These are phyloP conservation scores for Euclidium syriacum DNA, from an alignment of 345 rosid species.

Conservation along the genomic window DNA sequence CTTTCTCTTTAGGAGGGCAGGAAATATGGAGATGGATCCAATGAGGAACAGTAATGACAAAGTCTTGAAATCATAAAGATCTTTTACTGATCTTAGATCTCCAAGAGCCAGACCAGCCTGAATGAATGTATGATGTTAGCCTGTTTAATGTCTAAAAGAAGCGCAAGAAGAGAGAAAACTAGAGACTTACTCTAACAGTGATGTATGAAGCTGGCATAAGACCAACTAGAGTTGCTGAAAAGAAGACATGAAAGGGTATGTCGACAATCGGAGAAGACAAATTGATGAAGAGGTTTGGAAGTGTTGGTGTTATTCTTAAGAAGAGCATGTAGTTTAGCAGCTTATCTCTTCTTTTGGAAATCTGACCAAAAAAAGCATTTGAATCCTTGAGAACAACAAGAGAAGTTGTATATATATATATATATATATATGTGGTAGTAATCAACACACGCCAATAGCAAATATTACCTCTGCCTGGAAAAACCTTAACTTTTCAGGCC, in stretches of 20 bases:
- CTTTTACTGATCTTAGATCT: constrained; percentile 74
- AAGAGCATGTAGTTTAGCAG: constrained; percentile 94
- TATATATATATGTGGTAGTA: no score
- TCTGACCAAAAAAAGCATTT: constrained; percentile 35
- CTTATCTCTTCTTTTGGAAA: constrained; percentile 79
- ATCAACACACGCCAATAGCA: background rate
- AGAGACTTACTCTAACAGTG: constrained; percentile 70
- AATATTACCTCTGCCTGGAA: constrained; percentile 81
- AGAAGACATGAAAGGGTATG: constrained; percentile 92
- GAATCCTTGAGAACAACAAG: background rate
- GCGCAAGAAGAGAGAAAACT: background rate
- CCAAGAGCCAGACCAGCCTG: constrained; percentile 88
- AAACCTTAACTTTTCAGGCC: constrained; percentile 90
- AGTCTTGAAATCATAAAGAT: constrained; percentile 72
- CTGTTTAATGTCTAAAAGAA: background rate
- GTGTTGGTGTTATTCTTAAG: constrained; percentile 86
- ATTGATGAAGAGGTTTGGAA: constrained; percentile 96
- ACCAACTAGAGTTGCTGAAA: constrained; percentile 82
- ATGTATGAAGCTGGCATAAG: constrained; percentile 90
- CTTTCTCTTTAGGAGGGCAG: constrained; percentile 75
- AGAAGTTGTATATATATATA: background rate
- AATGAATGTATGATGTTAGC: background rate
- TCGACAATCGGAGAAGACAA: constrained; percentile 96
- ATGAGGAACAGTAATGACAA: constrained; percentile 63
- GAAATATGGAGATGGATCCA: constrained; percentile 57